Conservation (phyloP, 441 rosid species). For the Melastoma candidum region DNA sequence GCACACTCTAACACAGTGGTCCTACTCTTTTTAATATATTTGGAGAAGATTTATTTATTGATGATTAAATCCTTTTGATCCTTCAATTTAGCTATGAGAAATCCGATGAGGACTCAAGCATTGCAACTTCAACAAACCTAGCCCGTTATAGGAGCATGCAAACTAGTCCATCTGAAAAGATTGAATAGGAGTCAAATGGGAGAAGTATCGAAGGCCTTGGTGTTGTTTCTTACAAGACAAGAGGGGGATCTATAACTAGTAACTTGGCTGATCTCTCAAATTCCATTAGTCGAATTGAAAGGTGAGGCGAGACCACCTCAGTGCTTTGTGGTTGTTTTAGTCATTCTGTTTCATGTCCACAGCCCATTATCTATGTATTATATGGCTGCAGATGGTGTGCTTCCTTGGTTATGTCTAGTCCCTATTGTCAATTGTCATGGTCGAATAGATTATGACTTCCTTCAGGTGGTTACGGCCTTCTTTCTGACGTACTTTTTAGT, state of each 20-base stretch:
- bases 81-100: constrained; percentile 31
- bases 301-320: constrained; percentile 25
- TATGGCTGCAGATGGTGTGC: too few relatives aligned
- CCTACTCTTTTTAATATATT: background rate
- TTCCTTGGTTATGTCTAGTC: too few relatives aligned
- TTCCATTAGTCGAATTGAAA: constrained; percentile 38
- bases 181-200: constrained; percentile 29
- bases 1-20: background rate
- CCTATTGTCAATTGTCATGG: too few relatives aligned
- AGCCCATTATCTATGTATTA: too few relatives aligned
- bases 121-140: constrained; percentile 44
- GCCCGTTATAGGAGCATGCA: constrained; percentile 28
- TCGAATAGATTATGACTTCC: background rate
- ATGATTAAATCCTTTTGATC: background rate
- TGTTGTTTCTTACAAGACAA: constrained; percentile 26
- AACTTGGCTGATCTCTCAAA: constrained; percentile 23
- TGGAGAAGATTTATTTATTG: background rate
- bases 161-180: constrained; percentile 29
- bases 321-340: too few relatives aligned
- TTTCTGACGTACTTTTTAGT: too few relatives aligned
- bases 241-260: constrained; percentile 25
- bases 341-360: too few relatives aligned
- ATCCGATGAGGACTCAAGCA: constrained; percentile 64
- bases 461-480: too few relatives aligned
- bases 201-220: constrained; percentile 29